Evolutionary conservation across 257 asterid genomes (phyloP), one percentile per base, ranked within the genome.

Genomic region (Solanum commersonii): DNA sequence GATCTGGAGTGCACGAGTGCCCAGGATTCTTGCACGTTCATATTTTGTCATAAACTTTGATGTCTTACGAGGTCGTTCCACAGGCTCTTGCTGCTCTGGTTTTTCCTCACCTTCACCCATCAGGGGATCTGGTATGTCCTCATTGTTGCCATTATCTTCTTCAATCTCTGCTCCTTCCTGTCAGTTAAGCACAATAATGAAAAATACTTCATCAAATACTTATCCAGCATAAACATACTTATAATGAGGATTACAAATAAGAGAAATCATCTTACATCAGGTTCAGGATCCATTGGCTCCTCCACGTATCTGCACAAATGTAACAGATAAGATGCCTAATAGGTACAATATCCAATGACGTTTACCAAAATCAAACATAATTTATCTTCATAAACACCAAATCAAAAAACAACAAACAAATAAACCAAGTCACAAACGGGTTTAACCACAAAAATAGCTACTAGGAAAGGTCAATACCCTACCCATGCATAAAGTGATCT

Each of bases 21-120:
- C 99, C 91, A 96, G 81, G 87, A 96, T 96, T 89, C 99, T 94
- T 2, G 98, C 99, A 38, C 98, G 96, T 90, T 96, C 99, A 68
- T 95, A 96, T 93, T 96, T 96, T 0, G 99, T 96, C 98, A 96
- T 96, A 68, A 93, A 96, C 85, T 96, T 95, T 5, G 99, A 96
- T 34, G 98, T 96, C 87, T 95, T 95, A 71, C 96, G 93, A 84
- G 94, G 96, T n/a, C 95, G 95, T 44, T 93, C 98, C 23, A 89
- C 92, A 9, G 95, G 91, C 29, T 42, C 95, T 77, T 91, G 93
- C 87, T 91, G 93, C 87, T 93, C 98, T 86, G 87, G 90, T 88
- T 96, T 94, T 34, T 95, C 98, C 4, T 94, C 98, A 20, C 94
- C 95, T 11, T 95, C 98, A 5, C 93, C 98, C 84, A 92, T 88